These are phyloP conservation scores for sunflower (Helianthus annuus) DNA, from an alignment of 129 eudicot species.

Conservation along the genomic window HanXRQr2.0-SUNRISE NC_035437.2:12843958-12844457, in stretches of 20 bases:
- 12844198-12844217: not conserved
- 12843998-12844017: too few species aligned
- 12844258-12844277: not conserved
- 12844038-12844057: too few species aligned
- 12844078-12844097: too few species aligned
- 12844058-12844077: too few species aligned
- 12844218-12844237: not conserved
- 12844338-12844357: not conserved
- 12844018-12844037: too few species aligned
- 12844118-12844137: not conserved
- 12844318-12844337: slow-evolving; percentile 3
- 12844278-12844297: too few species aligned
- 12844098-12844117: too few species aligned
- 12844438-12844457: too few species aligned
- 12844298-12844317: slow-evolving; percentile 6
- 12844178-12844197: not conserved
- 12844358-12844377: not conserved
- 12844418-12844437: not conserved
- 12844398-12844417: not conserved
- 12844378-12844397: not conserved
- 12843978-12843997: too few species aligned
- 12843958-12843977: too few species aligned
- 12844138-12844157: not conserved
- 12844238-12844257: not conserved
- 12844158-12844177: not conserved